A percentile compares a stretch with the other conserved stretches of the same genome.
These are phyloP conservation scores for Naematelia aurantialba DNA, from an alignment of 768 basidiomycete genomes.

Conservation along the genomic window DNA sequence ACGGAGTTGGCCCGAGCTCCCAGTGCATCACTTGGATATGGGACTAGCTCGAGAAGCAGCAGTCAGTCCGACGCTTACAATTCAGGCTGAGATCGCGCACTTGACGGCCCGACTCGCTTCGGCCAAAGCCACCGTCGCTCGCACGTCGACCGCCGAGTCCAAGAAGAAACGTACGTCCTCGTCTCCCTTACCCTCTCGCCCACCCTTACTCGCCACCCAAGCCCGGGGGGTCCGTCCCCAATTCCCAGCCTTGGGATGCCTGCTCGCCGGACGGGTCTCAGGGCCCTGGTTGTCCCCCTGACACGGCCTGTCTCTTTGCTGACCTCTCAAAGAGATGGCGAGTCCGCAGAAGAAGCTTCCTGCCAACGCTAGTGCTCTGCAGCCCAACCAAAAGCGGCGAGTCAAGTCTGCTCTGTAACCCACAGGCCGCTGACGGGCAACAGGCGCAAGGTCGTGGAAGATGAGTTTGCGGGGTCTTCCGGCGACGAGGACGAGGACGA, in stretches of 20 bases:
- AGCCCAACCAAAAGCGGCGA: constrained; percentile 29
- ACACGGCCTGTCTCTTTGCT: too few relatives aligned
- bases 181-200: neutral
- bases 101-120: constrained; percentile 21
- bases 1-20: constrained; percentile 1
- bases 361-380: constrained; percentile 17
- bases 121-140: constrained; percentile 27
- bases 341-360: constrained; percentile 25
- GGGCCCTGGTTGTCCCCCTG: too few relatives aligned
- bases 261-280: too few relatives aligned
- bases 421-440: neutral
- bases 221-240: too few relatives aligned
- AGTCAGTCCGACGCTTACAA: neutral
- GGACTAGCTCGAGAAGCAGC: neutral
- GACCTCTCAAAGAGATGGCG: neutral
- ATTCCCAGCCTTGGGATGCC: too few relatives aligned
- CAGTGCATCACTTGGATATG: neutral
- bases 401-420: neutral
- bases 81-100: constrained; percentile 22
- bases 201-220: neutral
- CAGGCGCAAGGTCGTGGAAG: constrained; percentile 39
- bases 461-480: constrained; percentile 38
- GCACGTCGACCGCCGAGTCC: constrained; percentile 22
- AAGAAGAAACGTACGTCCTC: constrained; percentile 27
- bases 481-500: constrained; percentile 22